Conservation (phyloP, 2,329 filamentous ascomycete genomes). For the Cordyceps cicadae region DNA sequence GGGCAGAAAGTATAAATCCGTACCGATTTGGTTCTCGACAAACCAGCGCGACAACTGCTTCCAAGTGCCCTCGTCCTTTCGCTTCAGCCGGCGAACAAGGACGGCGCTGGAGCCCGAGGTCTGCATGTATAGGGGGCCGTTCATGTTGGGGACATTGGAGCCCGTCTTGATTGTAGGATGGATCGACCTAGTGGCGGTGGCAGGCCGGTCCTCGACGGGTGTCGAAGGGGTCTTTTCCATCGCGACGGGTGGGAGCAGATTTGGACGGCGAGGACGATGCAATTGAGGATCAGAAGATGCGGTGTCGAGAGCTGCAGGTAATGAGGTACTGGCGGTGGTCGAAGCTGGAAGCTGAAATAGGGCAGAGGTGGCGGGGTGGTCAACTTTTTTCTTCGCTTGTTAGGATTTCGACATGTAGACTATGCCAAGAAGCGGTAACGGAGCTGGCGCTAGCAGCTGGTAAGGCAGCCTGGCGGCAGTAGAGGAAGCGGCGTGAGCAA, state of each 20-base stretch:
- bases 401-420: neutral
- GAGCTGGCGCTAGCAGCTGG: slow-evolving; percentile 1
- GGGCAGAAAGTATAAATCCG: slow-evolving; percentile 22
- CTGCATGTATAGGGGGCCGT: slow-evolving; percentile 51
- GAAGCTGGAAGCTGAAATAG: neutral
- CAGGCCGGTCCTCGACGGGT: slow-evolving; percentile 4
- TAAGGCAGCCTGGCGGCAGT: neutral
- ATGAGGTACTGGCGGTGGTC: neutral
- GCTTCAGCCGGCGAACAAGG: slow-evolving; percentile 48
- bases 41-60: slow-evolving; percentile 60
- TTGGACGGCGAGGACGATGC: neutral
- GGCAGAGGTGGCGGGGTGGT: slow-evolving; percentile 1
- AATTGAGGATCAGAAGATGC: neutral
- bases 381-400: neutral
- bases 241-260: neutral
- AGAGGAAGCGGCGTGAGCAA: neutral
- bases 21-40: slow-evolving; percentile 74
- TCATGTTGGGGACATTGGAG: slow-evolving; percentile 36
- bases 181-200: slow-evolving; percentile 17
- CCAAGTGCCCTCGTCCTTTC: slow-evolving; percentile 53
- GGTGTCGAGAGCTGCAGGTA: neutral
- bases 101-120: slow-evolving; percentile 42
- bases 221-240: slow-evolving; percentile 8
- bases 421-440: neutral
- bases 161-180: slow-evolving; percentile 23